Evolutionary conservation across 371 early-diverging fungal species (phyloP).

Genomic region (Choanephora cucurbitarum): DNA sequence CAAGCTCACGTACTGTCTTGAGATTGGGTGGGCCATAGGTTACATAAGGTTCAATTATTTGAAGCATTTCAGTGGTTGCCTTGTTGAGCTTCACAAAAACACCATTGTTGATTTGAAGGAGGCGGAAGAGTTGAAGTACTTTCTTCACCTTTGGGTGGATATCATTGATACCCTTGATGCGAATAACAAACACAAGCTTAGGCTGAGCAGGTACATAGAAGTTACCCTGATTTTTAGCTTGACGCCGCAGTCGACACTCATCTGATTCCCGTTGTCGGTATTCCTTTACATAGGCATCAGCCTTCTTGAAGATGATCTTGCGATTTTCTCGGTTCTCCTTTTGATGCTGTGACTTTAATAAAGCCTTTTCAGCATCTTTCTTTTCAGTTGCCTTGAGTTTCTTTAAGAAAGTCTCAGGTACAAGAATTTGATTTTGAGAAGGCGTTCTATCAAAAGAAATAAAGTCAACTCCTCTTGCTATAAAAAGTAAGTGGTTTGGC

Average conservation of each 20-base stretch:
- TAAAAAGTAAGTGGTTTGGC: no score
- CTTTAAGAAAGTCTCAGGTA: conserved; percentile 94
- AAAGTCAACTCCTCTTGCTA: no score
- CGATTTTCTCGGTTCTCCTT: conserved; percentile 49
- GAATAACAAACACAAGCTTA: conserved; percentile 94
- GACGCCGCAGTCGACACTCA: conserved; percentile 83
- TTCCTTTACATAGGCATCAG: conserved; percentile 94
- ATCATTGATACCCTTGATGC: conserved; percentile 94
- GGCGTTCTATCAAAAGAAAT: conserved; percentile 21
- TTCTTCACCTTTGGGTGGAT: conserved; percentile 97
- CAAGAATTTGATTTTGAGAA: conserved; percentile 50
- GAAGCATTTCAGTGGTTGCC: conserved; percentile 96
- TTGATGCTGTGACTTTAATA: conserved; percentile 52
- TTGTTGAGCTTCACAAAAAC: conserved; percentile 97
- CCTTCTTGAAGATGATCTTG: conserved; percentile 93
- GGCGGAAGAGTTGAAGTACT: conserved; percentile 96
- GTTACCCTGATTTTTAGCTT: conserved; percentile 84
- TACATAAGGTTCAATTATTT: conserved; percentile 96
- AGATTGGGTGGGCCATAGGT: conserved; percentile 96
- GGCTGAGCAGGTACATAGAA: conserved; percentile 94
- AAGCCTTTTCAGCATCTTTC: conserved; percentile 70
- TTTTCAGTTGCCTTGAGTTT: conserved; percentile 89
- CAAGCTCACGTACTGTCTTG: conserved; percentile 95
- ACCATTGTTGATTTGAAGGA: conserved; percentile 97
- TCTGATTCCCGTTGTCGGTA: conserved; percentile 86